Evolutionary conservation across 352 stramenopile genomes (phyloP), one percentile per base, ranked within the genome.

Genomic region (Globisporangium solare): DNA sequence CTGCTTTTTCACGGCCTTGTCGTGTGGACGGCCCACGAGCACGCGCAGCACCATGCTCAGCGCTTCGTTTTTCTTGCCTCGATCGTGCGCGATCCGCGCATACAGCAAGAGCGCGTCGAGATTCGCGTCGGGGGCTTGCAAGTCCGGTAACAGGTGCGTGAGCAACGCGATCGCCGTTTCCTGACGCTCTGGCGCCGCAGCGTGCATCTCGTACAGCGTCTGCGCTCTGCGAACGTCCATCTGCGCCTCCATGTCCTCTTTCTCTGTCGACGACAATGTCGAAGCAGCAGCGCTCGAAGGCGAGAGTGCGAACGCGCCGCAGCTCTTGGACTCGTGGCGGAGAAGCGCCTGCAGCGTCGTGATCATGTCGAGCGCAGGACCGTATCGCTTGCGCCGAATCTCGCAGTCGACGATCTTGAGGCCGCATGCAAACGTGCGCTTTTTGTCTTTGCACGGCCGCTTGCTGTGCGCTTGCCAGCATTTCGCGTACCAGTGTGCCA

Each of bases 31-130:
- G 11, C 66, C 71, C 12, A 88, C 76, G 0, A 92, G 52, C 3
- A 87, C 79, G 14, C 71, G 78, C 20, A 92, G 56, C 12, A 76
- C 48, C 79, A 92, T 92, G 55, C 70, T 78, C 37, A 92, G 46
- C 3, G 78, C 83, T 20, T 92, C 79, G 45, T 56, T 74, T 31
- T 75, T 77, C 46, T 75, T 79, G 13, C 76, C 78, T 3, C 79
- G 73, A 51, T 88, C 76, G 43, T 85, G 63, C 1, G 83, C 79
- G 14, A 92, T 77, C 20, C 47, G 70, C 4, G 76, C 71, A 47
- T 90, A 92, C 11, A 88, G 46, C 21, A 83, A 50, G 22, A 92
- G 51, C 2, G 83, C 83, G n/a, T 92, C 73, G 47, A 89, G 53
- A 42, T 88, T 86, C 50, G 88, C 65, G 1, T 57, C 54, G 2